Evolutionary conservation across 2,329 filamentous ascomycete species (phyloP).

Genomic region (Fusarium sp.): DNA sequence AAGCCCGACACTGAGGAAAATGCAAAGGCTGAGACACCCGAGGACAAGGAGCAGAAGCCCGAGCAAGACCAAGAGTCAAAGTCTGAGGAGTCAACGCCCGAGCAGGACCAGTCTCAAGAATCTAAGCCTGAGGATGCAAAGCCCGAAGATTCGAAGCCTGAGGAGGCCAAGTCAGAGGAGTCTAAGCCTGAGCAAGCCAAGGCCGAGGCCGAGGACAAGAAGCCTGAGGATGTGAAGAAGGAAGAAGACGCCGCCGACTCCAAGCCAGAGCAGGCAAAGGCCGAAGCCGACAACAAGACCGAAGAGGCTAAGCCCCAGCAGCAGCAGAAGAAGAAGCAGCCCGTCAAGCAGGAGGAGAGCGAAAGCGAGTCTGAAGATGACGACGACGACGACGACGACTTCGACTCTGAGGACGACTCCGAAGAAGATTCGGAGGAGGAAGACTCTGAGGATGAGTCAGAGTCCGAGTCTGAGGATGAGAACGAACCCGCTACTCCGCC

Average conservation of each 20-base stretch:
- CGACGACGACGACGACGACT: conserved; percentile 28
- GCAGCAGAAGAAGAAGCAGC: conserved; percentile 14
- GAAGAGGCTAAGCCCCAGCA: conserved; percentile 21
- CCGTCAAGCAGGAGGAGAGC: conserved; percentile 29
- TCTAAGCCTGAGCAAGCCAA: conserved; percentile 12
- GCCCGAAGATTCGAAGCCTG: conserved; percentile 5
- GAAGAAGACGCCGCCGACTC: conserved; percentile 7
- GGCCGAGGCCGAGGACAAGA: conserved; percentile 13
- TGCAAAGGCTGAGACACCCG: conserved; percentile 21
- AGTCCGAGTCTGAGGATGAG: conserved; percentile 41
- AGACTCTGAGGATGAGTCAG: conserved; percentile 37
- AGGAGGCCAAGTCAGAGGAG: background rate
- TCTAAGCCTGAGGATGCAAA: background rate
- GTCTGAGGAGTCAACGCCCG: conserved; percentile 10
- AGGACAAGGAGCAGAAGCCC: conserved; percentile 14
- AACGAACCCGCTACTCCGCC: conserved; percentile 43
- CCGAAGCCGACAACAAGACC: conserved; percentile 3
- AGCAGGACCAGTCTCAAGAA: conserved; percentile 14
- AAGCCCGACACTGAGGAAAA: conserved; percentile 20
- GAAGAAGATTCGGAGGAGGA: conserved; percentile 33
- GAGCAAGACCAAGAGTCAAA: conserved; percentile 17
- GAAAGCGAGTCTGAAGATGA: conserved; percentile 33
- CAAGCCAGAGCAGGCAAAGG: conserved; percentile 23
- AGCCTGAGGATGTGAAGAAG: conserved; percentile 24
- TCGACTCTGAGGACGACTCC: conserved; percentile 33